These are phyloP conservation scores for Solanum ossicruentum DNA, from an alignment of 257 asterid genomes.

Conservation along the genomic window DNA sequence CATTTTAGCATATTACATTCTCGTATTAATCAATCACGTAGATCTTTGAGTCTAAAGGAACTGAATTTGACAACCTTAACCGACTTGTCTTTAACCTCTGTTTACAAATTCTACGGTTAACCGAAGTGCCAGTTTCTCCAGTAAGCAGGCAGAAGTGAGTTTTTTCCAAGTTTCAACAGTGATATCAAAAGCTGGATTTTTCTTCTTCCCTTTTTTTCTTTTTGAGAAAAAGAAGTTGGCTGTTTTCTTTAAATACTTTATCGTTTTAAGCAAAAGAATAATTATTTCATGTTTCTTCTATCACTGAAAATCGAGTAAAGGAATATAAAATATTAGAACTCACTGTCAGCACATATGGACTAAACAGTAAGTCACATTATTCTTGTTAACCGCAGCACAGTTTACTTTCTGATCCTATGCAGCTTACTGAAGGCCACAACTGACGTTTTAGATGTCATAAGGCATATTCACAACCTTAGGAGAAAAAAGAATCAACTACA, in stretches of 20 bases:
- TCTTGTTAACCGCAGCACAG: neutral
- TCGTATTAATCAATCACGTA: neutral
- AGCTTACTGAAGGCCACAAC: neutral
- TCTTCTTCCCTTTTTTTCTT: neutral
- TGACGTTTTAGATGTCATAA: neutral
- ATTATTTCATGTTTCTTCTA: neutral
- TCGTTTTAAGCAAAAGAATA: neutral
- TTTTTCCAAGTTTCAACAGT: neutral
- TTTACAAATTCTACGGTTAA: neutral
- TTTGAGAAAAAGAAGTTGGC: neutral
- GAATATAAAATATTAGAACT: neutral
- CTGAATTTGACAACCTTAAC: neutral
- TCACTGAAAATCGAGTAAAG: neutral
- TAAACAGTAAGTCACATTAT: neutral
- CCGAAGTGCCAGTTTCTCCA: neutral
- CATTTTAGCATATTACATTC: neutral
- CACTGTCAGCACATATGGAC: neutral
- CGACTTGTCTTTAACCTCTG: neutral
- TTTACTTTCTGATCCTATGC: neutral
- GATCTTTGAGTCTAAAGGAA: neutral
- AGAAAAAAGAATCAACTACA: neutral
- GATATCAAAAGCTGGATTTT: neutral
- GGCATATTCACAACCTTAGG: neutral
- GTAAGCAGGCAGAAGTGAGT: neutral
- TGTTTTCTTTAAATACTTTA: neutral